Conservation (phyloP, 331 rosid genomes). For the Ulmus americana region DNA sequence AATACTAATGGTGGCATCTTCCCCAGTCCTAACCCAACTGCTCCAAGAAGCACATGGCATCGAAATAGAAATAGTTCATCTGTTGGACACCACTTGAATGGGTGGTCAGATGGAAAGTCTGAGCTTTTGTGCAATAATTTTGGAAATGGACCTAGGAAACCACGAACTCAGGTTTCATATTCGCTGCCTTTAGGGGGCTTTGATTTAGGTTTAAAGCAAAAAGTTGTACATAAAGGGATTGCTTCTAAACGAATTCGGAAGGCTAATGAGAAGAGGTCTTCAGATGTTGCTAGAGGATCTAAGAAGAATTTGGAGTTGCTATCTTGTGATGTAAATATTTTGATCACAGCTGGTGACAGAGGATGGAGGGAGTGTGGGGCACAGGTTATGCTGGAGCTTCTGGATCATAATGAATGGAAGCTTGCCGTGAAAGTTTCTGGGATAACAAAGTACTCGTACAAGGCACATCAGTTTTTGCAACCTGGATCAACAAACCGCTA, state of each 20-base stretch:
- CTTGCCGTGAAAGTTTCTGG: slow-evolving; percentile 77
- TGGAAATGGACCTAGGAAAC: slow-evolving; percentile 80
- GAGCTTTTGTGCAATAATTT: slow-evolving; percentile 57
- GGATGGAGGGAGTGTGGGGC: slow-evolving; percentile 95
- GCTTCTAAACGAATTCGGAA: slow-evolving; percentile 72
- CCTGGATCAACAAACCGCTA: slow-evolving; percentile 91
- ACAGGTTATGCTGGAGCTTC: slow-evolving; percentile 58
- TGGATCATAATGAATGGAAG: slow-evolving; percentile 86
- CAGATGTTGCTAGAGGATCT: slow-evolving; percentile 46
- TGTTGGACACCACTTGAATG: slow-evolving; percentile 50
- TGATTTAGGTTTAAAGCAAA: slow-evolving; percentile 50
- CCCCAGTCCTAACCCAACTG: slow-evolving; percentile 75
- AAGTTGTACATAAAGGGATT: slow-evolving; percentile 47
- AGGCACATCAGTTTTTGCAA: slow-evolving; percentile 94
- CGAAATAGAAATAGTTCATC: slow-evolving; percentile 49
- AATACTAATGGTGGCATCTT: slow-evolving; percentile 48
- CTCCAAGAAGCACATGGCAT: slow-evolving; percentile 76
- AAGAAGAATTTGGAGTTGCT: slow-evolving; percentile 61
- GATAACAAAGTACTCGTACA: slow-evolving; percentile 65
- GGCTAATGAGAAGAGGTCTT: slow-evolving; percentile 64
- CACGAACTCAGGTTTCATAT: slow-evolving; percentile 87
- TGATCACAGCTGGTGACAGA: slow-evolving; percentile 62
- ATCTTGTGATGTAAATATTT: slow-evolving; percentile 67
- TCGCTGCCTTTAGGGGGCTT: slow-evolving; percentile 63
- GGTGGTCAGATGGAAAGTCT: slow-evolving; percentile 61